These are phyloP conservation scores for Nigrospora sphaerica DNA, from an alignment of 2,329 filamentous ascomycete genomes.

Conservation along the genomic window DNA sequence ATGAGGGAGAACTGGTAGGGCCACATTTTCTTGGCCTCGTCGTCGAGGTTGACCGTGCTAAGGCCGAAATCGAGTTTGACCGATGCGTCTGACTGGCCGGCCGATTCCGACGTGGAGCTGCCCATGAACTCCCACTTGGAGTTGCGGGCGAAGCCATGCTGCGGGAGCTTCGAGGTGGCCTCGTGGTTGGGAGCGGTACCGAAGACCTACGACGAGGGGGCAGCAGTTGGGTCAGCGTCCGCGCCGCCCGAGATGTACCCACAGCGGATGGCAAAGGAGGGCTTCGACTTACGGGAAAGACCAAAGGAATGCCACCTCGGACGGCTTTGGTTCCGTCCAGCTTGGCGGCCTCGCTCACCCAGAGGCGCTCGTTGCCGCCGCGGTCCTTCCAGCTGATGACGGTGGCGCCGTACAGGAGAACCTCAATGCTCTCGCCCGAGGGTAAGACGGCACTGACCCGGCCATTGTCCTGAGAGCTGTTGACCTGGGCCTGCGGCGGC, in stretches of 20 bases:
- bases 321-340: constrained; percentile 87
- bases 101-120: constrained; percentile 66
- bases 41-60: constrained; percentile 62
- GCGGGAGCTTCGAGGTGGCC: constrained; percentile 71
- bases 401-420: constrained; percentile 88
- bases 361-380: constrained; percentile 73
- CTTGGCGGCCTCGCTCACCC: constrained; percentile 71
- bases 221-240: no score
- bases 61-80: constrained; percentile 97
- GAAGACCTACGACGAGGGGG: constrained; percentile 57
- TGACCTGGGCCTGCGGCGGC: constrained; percentile 69
- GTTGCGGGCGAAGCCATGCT: constrained; percentile 91
- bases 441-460: constrained; percentile 75
- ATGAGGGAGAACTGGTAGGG: constrained; percentile 81
- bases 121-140: constrained; percentile 91
- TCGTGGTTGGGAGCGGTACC: constrained; percentile 72
- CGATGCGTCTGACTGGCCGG: constrained; percentile 48
- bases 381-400: constrained; percentile 89
- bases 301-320: constrained; percentile 82
- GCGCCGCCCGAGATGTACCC: no score
- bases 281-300: constrained; percentile 73
- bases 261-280: constrained; percentile 6
- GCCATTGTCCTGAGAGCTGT: constrained; percentile 62
- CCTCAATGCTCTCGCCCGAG: constrained; percentile 76
- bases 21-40: constrained; percentile 67